phyloP scores from a whole-genome alignment of 352 stramenopile genomes.

The Phytophthora tubulina region DNA sequence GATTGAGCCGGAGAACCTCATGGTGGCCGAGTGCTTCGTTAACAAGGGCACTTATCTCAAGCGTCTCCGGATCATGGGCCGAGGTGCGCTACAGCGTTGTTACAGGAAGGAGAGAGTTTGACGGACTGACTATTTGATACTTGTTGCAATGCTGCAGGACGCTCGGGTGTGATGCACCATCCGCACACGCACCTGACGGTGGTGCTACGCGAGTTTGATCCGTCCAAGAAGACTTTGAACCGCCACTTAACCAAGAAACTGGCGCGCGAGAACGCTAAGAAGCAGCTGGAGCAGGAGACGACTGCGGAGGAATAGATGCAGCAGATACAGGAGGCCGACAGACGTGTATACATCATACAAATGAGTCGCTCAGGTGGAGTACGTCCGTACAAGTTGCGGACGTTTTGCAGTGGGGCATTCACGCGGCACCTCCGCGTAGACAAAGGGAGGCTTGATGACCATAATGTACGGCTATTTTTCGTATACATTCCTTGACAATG shows the following conservation, averaged over 20 bases:
- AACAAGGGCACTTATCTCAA: slow-evolving; percentile 89
- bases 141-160: slow-evolving; percentile 50
- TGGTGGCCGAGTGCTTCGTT: slow-evolving; percentile 87
- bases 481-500: slow-evolving; percentile 12
- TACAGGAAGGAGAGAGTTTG: background rate
- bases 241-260: slow-evolving; percentile 81
- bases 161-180: slow-evolving; percentile 87
- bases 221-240: slow-evolving; percentile 80
- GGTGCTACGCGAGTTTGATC: slow-evolving; percentile 81
- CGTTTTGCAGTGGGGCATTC: background rate
- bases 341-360: slow-evolving; percentile 26
- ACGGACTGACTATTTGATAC: slow-evolving; percentile 12
- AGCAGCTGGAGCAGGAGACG: slow-evolving; percentile 31
- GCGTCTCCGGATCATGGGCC: slow-evolving; percentile 86
- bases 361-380: slow-evolving; percentile 9
- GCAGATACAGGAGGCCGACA: slow-evolving; percentile 1
- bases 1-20: slow-evolving; percentile 87
- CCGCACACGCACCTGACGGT: slow-evolving; percentile 85
- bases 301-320: slow-evolving; percentile 51
- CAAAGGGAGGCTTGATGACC: slow-evolving; percentile 11
- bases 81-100: slow-evolving; percentile 48
- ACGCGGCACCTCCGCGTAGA: slow-evolving; percentile 21
- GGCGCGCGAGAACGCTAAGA: slow-evolving; percentile 60
- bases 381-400: slow-evolving; percentile 6
- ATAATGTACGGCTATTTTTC: slow-evolving; percentile 36